Conservation (phyloP, 352 stramenopile species). For the Phytophthora tubulina region DNA sequence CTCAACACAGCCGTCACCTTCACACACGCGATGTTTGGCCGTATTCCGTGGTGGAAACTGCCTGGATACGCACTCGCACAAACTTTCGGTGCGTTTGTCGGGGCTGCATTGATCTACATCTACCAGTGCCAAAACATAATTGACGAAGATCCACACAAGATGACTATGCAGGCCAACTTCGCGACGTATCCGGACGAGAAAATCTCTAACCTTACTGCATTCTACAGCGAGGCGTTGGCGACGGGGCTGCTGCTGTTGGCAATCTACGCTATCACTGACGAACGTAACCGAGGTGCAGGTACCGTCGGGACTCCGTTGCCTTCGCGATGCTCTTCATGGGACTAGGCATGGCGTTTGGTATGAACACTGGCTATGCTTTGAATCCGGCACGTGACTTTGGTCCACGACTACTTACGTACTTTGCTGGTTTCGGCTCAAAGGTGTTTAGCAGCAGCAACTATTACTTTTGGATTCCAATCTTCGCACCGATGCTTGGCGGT, state of each 20-base stretch:
- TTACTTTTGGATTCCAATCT: constrained; percentile 75
- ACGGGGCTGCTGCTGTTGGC: constrained; percentile 58
- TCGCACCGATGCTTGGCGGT: constrained; percentile 54
- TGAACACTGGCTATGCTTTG: constrained; percentile 52
- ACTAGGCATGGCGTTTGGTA: constrained; percentile 68
- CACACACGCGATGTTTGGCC: constrained; percentile 56
- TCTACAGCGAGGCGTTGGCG: constrained; percentile 65
- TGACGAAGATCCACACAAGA: constrained; percentile 48
- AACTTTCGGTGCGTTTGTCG: constrained; percentile 52
- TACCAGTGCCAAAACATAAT: constrained; percentile 59
- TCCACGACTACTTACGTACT: constrained; percentile 52
- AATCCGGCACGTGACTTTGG: constrained; percentile 62
- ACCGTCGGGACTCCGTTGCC: constrained; percentile 44
- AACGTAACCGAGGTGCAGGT: constrained; percentile 52
- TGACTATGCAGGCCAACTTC: constrained; percentile 51
- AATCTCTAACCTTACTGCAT: constrained; percentile 55
- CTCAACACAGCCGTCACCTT: constrained; percentile 66
- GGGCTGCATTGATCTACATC: constrained; percentile 49
- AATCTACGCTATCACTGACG: constrained; percentile 65
- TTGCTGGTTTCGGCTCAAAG: constrained; percentile 60
- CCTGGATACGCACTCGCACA: constrained; percentile 51
- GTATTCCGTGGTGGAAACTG: constrained; percentile 58
- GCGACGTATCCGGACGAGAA: constrained; percentile 55
- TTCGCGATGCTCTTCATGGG: constrained; percentile 64
- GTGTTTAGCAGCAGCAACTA: constrained; percentile 58